Evolutionary conservation across 208 protist genomes (phyloP), one percentile per base, ranked within the genome.

Genomic region (Crithidia fasciculata): DNA sequence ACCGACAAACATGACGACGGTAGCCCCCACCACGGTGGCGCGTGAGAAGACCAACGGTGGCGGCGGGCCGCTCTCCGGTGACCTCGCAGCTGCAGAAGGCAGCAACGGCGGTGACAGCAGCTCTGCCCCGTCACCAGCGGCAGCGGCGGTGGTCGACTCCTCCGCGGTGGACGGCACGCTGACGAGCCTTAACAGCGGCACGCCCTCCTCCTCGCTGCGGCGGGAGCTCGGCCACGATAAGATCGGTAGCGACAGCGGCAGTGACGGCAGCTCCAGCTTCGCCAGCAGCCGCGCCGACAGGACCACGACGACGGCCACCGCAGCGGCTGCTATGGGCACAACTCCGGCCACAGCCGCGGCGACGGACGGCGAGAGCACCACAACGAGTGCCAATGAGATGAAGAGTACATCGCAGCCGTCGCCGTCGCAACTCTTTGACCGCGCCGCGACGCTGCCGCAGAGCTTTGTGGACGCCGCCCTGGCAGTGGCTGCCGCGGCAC

Each of bases 401-500:
- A 45, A 49, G 41, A 53, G 5, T 6, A 19, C 7, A 0, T 28
- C 43, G 7, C 45, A 54, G 10, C 3, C 63, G 39, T 53, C 49
- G 7, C 36, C 64, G 10, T 52, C 65, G 8, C 73, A 87, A 0
- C 47, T 89, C 41, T 64, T 89, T 44, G 79, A 79, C 43, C 60
- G 82, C 15, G 80, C 85, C 0, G 85, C 85, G 18, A 81, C 78
- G 49, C 69, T 90, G 49, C 85, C 82, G 45, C 56, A 82, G 37
- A 81, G 76, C 60, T 90, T 87, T 54, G 78, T 90, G 16, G 76
- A 81, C 43, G 85, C 85, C n/a, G 85, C 81, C 5, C 72, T 90
- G 12, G 76, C 76, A 13, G 74, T 66, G 19, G 58, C 63, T 3
- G 69, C 62, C 0, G 61, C 63, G 7, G 62, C 81, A 37, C 67